Conservation (phyloP, 1,139 yeast species). For the Suhomyces taliae region DNA sequence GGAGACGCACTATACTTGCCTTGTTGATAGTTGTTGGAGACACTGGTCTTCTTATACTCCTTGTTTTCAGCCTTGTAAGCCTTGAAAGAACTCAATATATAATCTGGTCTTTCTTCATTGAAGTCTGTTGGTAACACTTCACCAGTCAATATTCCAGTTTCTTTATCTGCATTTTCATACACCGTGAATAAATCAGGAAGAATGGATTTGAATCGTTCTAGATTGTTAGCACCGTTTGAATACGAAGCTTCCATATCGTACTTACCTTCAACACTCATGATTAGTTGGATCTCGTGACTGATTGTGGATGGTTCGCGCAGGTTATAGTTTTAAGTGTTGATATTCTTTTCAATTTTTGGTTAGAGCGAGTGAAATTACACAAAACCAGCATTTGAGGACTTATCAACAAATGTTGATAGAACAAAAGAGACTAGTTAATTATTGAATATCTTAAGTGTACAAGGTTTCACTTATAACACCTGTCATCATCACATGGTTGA, state of each 20-base stretch:
- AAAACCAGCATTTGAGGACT: neutral
- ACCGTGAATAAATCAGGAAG: constrained; percentile 26
- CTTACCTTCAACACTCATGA: constrained; percentile 9
- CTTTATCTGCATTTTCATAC: constrained; percentile 32
- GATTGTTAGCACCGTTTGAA: constrained; percentile 3
- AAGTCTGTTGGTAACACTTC: constrained; percentile 45
- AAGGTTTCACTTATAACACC: no score
- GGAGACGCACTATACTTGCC: constrained; percentile 41
- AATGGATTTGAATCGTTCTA: constrained; percentile 12
- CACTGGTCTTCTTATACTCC: constrained; percentile 19
- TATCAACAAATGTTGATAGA: neutral
- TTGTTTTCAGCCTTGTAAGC: constrained; percentile 30
- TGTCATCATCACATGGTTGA: no score
- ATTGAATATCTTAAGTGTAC: neutral
- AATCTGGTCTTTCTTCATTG: constrained; percentile 43
- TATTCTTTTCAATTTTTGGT: neutral
- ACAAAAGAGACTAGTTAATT: neutral
- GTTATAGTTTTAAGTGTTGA: neutral
- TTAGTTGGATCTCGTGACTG: neutral
- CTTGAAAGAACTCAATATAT: constrained; percentile 44
- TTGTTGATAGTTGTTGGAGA: constrained; percentile 21
- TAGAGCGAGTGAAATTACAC: neutral
- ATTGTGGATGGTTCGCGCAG: constrained; percentile 2
- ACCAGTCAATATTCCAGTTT: constrained; percentile 34
- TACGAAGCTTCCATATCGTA: neutral